Base-by-base conservation (phyloP, 1,284 basidiomycete genomes). In the Fistulinella cinereoalba region DNA sequence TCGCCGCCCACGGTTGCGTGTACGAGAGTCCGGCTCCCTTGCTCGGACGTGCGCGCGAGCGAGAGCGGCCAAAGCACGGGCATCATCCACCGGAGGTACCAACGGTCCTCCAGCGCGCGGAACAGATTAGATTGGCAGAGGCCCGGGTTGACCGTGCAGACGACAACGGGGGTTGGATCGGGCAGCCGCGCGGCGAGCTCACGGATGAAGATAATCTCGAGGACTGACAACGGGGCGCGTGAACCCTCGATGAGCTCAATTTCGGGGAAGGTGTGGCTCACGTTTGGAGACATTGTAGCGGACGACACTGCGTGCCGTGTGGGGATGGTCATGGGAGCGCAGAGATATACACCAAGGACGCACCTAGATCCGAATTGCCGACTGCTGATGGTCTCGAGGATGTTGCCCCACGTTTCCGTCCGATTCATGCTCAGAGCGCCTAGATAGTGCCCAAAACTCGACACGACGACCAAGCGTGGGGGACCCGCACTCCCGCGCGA, bases 261-360 rank as follows among this genome's bases (percentile, higher is more conserved):
- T 29, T 22, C 18, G 22, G 11, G 37, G 4, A 23, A 24, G 36
- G 22, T 12, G 16, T 43, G 45, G n/a, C 61, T 40, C 46, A 69
- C 67, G 48, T 55, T 71, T 71, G 3, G 67, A 54, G 22, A 65
- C 39, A 18, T 49, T 52, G 46, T 71, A 71, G 1, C 67, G 64
- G 22, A 15, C 19, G 11, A 28, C 7, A 8, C 54, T 51, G 11
- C 11, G 27, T 19, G 4, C 4, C 31, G n/a, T 16, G n/a, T n/a
- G n/a, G n/a, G n/a, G n/a, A n/a, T n/a, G n/a, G n/a, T n/a, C n/a
- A n/a, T n/a, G n/a, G n/a, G n/a, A n/a, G n/a, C n/a, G n/a, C 7
- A 21, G 4, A 3, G 31, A 21, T 6, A 12, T 13, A 38, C 6
- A 7, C 10, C 7, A 15, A 24, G 2, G 24, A 47, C 56, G 24